Evolutionary conservation across 179 eudicot species (phyloP), one percentile per base, ranked within the genome.

Genomic region (Beta macrorhiza): DNA sequence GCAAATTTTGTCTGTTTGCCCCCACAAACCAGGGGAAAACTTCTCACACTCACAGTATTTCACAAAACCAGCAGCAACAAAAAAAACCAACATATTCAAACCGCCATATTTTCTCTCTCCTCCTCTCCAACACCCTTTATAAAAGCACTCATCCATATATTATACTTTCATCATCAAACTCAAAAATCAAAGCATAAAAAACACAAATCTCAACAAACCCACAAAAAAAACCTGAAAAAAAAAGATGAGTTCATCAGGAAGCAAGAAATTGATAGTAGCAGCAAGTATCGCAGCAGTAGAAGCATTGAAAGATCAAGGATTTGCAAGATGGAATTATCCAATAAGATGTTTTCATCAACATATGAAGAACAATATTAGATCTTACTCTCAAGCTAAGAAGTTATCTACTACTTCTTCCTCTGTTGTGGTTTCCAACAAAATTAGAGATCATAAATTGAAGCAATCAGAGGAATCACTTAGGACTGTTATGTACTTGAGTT

Each of bases 321-420:
- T 80, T 63, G 86, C 83, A n/a, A 80, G 83, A 16, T 84, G 86
- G 83, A 84, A 76, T 29, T 76, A 84, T 17, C 61, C 82, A n/a
- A 12, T 83, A 10, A 74, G 79, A 19, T 74, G 71, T 10, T 19
- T 67, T 79, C 75, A 67, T 64, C 85, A 78, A 49, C 84, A 81
- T 59, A 20, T 47, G 67, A 81, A 69, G 52, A 81, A n/a, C 52
- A 81, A 81, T 19, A 58, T 81, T 5, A 69, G 84, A 69, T 76
- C 84, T 22, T 81, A 69, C 32, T 32, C 72, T 51, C 76, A 73
- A 22, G 45, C 76, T 14, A 73, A 73, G 4, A 73, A 73, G 62
- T 44, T 73, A 5, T 72, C 76, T 52, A 14, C 76, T 52, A 14
- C 75, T 53, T 5, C 19, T 1, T 64, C 80, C 7, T 47, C 72